Conservation (phyloP, 495 filamentous ascomycete genomes). For the Geopyxis carbonaria region DNA sequence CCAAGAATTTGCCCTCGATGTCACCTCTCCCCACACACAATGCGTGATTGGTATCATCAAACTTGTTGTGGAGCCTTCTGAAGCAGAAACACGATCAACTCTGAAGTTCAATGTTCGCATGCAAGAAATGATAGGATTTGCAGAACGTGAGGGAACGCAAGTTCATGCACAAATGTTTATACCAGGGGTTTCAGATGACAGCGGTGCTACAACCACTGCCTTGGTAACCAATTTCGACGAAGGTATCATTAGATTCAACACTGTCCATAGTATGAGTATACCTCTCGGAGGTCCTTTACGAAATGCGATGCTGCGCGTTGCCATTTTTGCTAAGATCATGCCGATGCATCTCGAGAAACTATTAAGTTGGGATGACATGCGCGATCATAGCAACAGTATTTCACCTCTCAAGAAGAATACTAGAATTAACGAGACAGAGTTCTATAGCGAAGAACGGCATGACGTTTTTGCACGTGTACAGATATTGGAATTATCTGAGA, state of each 20-base stretch:
- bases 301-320: conserved; percentile 63
- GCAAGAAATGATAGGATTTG: conserved; percentile 91
- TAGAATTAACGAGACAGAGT: conserved; percentile 76
- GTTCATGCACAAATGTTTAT: conserved; percentile 94
- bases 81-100: conserved; percentile 79
- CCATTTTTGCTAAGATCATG: conserved; percentile 81
- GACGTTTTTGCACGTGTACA: conserved; percentile 79
- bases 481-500: conserved; percentile 77
- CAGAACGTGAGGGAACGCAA: conserved; percentile 86
- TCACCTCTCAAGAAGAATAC: conserved; percentile 45
- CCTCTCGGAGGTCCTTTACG: conserved; percentile 60
- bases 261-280: conserved; percentile 95
- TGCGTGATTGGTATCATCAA: conserved; percentile 78
- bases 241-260: conserved; percentile 85
- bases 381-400: conserved; percentile 44
- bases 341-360: conserved; percentile 93
- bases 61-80: conserved; percentile 82
- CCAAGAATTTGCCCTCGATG: conserved; percentile 81
- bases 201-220: conserved; percentile 80
- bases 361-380: conserved; percentile 97
- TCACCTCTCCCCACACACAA: conserved; percentile 80
- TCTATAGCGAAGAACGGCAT: conserved; percentile 80
- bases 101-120: conserved; percentile 98
- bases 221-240: conserved; percentile 93
- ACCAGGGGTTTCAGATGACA: conserved; percentile 79